Evolutionary conservation across 108 stramenopile genomes (phyloP).

Genomic region (Cyclotella atomus): DNA sequence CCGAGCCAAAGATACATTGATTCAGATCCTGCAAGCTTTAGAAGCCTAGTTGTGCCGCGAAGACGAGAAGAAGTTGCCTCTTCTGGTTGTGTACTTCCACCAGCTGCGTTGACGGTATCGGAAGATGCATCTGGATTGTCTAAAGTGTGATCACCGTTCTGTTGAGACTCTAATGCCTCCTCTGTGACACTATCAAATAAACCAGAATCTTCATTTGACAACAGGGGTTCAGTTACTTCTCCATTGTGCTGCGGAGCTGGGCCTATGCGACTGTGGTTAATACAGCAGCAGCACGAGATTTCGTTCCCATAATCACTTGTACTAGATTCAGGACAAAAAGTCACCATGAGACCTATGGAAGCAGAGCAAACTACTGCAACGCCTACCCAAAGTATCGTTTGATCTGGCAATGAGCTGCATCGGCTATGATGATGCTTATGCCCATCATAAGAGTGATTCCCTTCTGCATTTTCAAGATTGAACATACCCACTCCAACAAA

Average conservation of each 20-base stretch:
- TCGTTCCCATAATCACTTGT: background rate
- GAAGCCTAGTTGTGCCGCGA: conserved; percentile 72
- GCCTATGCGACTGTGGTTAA: background rate
- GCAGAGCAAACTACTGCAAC: conserved; percentile 49
- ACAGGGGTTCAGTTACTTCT: conserved; percentile 2
- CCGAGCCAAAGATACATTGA: conserved; percentile 80
- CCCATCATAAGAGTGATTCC: conserved; percentile 23
- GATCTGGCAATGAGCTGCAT: conserved; percentile 44
- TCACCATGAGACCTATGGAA: conserved; percentile 61
- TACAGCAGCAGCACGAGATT: conserved; percentile 12
- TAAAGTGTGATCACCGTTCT: background rate
- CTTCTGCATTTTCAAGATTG: conserved; percentile 33
- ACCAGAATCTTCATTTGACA: conserved; percentile 4
- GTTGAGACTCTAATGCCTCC: background rate
- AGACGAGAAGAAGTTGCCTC: conserved; percentile 57
- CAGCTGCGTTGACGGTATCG: background rate
- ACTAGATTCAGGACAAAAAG: conserved; percentile 59
- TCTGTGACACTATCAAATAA: too few species aligned
- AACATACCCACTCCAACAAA: conserved; percentile 38
- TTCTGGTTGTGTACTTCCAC: conserved; percentile 4
- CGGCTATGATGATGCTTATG: background rate
- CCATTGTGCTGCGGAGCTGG: background rate
- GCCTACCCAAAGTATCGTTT: conserved; percentile 57
- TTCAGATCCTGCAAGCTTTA: conserved; percentile 79
- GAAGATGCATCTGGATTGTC: background rate